These are phyloP conservation scores for Cladosporium sp. DNA, from an alignment of 2,329 filamentous ascomycete genomes.

Conservation along the genomic window DNA sequence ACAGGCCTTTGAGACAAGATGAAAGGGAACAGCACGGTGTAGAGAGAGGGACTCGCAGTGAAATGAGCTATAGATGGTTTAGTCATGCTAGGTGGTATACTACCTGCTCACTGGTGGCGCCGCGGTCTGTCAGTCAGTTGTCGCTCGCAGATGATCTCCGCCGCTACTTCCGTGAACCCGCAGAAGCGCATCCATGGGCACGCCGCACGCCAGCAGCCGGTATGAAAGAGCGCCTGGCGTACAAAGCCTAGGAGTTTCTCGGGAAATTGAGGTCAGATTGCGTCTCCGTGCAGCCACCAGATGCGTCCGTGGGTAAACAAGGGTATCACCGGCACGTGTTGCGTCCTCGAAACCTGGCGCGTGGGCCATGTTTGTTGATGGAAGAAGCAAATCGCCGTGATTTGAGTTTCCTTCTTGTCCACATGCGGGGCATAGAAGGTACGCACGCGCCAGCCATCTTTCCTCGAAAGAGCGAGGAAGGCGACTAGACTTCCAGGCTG, in stretches of 20 bases:
- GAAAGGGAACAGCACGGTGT: background rate
- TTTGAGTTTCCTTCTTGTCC: background rate
- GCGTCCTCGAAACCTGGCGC: background rate
- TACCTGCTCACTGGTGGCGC: background rate
- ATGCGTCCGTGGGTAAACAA: background rate
- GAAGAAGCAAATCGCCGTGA: background rate
- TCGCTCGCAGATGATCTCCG: conserved; percentile 2
- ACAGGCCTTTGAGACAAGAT: background rate
- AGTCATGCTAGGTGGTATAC: conserved; percentile 2
- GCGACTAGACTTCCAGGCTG: background rate
- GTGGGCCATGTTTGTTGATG: background rate
- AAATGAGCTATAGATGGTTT: background rate
- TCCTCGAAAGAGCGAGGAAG: background rate
- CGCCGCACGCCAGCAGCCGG: background rate
- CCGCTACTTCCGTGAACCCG: background rate
- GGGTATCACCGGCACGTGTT: background rate
- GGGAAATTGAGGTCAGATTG: background rate
- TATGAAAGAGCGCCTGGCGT: background rate
- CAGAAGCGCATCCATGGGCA: conserved; percentile 1
- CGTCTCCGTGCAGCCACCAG: background rate
- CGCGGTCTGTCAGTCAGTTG: background rate
- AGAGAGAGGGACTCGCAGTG: conserved; percentile 3
- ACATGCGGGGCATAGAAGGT: background rate
- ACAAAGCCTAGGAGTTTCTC: background rate
- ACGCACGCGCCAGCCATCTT: background rate